Evolutionary conservation across 257 asterid genomes (phyloP).

Genomic region (Nicotiana otophora): DNA sequence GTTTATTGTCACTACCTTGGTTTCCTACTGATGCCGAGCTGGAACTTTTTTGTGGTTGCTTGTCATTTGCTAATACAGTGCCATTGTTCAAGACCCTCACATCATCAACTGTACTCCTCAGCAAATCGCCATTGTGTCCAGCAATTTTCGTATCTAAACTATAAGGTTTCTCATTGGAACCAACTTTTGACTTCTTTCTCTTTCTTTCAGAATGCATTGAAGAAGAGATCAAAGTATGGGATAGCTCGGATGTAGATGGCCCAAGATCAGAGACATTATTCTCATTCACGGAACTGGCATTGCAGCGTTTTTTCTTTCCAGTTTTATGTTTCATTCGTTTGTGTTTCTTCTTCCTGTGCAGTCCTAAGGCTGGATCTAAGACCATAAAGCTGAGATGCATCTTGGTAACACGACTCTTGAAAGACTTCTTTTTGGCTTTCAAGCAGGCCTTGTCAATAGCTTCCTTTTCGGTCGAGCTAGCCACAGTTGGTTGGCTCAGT

Average conservation of each 20-base stretch:
- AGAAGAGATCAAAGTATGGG: conserved; percentile 12
- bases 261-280: conserved; percentile 27
- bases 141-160: conserved; percentile 19
- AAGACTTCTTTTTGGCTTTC: conserved; percentile 36
- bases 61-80: conserved; percentile 27
- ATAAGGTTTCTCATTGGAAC: conserved; percentile 23
- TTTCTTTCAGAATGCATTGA: conserved; percentile 11
- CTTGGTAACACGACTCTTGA: conserved; percentile 30
- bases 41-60: conserved; percentile 16
- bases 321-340: conserved; percentile 25
- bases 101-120: conserved; percentile 21
- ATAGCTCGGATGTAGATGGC: conserved; percentile 34
- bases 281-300: conserved; percentile 17
- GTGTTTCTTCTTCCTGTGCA: conserved; percentile 41
- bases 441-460: conserved; percentile 18
- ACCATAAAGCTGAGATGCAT: conserved; percentile 58
- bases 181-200: conserved; percentile 18
- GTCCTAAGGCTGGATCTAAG: conserved; percentile 41
- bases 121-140: conserved; percentile 10
- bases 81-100: conserved; percentile 30
- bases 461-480: conserved; percentile 9
- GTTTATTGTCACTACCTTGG: conserved; percentile 19
- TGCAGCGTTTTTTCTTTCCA: conserved; percentile 17
- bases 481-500: not conserved
- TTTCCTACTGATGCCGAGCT: conserved; percentile 1